Percentiles rank a stretch among this genome's conserved stretches.
Evolutionary conservation across 1,284 basidiomycete genomes (phyloP).

Genomic region (Gomphus bonarii): DNA sequence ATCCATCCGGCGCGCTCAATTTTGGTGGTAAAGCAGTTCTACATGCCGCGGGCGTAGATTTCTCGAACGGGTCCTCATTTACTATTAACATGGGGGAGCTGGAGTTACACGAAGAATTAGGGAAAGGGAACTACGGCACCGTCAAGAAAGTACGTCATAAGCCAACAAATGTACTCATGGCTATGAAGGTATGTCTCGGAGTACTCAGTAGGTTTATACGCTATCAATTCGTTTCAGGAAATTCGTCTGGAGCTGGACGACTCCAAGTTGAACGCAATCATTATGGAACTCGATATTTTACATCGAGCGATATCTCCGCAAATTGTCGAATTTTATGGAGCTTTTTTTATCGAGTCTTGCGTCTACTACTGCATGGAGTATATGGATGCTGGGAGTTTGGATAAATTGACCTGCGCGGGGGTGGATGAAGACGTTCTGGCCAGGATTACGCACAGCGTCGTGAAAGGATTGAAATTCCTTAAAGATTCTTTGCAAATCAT

Average conservation of each 20-base stretch:
- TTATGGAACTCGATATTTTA: conserved; percentile 97
- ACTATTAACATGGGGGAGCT: conserved; percentile 96
- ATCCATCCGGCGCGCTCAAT: conserved; percentile 89
- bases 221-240: conserved; percentile 50
- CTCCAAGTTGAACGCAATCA: conserved; percentile 89
- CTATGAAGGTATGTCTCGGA: conserved; percentile 78
- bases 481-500: conserved; percentile 97
- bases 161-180: conserved; percentile 93
- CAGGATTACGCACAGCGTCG: conserved; percentile 75
- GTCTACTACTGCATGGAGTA: conserved; percentile 99
- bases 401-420: conserved; percentile 59
- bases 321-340: conserved; percentile 98
- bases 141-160: conserved; percentile 94
- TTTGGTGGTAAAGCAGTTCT: conserved; percentile 91
- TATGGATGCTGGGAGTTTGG: conserved; percentile 94
- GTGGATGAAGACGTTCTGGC: conserved; percentile 84
- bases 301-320: conserved; percentile 86
- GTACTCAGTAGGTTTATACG: neutral
- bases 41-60: conserved; percentile 90
- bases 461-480: conserved; percentile 88
- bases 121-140: conserved; percentile 94
- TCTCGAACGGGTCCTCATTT: conserved; percentile 87
- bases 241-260: conserved; percentile 96
- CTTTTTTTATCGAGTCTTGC: conserved; percentile 97
- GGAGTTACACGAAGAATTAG: conserved; percentile 85